phyloP scores from a whole-genome alignment of 768 basidiomycete species.

The Cyclocybe cylindracea region DNA sequence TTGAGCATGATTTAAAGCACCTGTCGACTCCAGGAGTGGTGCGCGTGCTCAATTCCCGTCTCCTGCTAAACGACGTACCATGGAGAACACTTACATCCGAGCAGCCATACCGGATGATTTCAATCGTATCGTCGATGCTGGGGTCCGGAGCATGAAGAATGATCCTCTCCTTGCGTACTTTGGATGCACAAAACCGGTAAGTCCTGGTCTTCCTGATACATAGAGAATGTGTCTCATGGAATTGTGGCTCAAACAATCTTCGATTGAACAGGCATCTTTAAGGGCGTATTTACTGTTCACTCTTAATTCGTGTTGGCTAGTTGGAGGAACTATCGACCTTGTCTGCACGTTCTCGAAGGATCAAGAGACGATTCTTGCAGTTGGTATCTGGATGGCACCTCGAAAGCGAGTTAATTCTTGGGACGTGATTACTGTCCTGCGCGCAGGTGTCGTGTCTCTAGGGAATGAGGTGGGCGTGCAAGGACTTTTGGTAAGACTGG shows the following conservation, averaged over 20 bases:
- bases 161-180: slow-evolving; percentile 7
- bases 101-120: slow-evolving; percentile 4
- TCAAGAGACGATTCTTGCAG: slow-evolving; percentile 4
- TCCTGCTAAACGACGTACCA: background rate
- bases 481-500: background rate
- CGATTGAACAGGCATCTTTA: background rate
- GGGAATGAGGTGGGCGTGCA: background rate
- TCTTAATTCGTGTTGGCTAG: background rate
- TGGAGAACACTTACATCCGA: slow-evolving; percentile 6
- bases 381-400: slow-evolving; percentile 8
- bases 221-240: background rate
- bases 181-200: slow-evolving; percentile 9
- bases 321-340: slow-evolving; percentile 8
- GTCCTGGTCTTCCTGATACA: background rate
- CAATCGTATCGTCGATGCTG: slow-evolving; percentile 1
- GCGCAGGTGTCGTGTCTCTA: slow-evolving; percentile 3
- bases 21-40: no score
- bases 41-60: no score
- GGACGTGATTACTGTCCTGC: slow-evolving; percentile 2
- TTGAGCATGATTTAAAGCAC: no score
- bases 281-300: slow-evolving; percentile 2
- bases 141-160: background rate
- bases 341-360: background rate
- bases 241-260: background rate
- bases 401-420: slow-evolving; percentile 4